These are phyloP conservation scores for Termitomyces sp. DNA, from an alignment of 768 basidiomycete genomes.

Conservation along the genomic window DNA sequence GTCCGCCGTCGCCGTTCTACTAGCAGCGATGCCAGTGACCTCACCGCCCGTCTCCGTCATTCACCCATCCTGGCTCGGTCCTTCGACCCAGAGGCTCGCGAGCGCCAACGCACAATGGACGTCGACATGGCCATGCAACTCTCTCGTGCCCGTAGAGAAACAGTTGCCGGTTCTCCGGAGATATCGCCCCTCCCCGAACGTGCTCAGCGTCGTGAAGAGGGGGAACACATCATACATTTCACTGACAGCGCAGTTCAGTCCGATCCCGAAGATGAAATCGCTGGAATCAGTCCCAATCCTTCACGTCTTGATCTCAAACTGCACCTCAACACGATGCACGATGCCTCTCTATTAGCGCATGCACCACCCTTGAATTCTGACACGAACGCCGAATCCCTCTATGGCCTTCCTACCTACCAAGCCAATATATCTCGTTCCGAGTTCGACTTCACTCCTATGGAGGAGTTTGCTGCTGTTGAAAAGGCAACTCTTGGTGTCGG, in stretches of 20 bases:
- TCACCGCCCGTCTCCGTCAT: constrained; percentile 42
- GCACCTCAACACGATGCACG: constrained; percentile 45
- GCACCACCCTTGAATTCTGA: constrained; percentile 6
- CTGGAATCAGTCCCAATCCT: constrained; percentile 18
- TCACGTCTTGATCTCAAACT: constrained; percentile 34
- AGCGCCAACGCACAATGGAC: constrained; percentile 92
- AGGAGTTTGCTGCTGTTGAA: constrained; percentile 73
- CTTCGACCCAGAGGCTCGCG: constrained; percentile 69
- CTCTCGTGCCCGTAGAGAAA: constrained; percentile 68
- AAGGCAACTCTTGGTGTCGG: constrained; percentile 68
- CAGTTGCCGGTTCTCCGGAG: constrained; percentile 39
- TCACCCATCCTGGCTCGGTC: constrained; percentile 66
- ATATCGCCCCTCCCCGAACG: constrained; percentile 25
- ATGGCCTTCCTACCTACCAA: constrained; percentile 69
- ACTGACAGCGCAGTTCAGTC: constrained; percentile 21
- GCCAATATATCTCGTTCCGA: constrained; percentile 51
- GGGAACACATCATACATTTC: constrained; percentile 32
- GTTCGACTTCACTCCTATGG: constrained; percentile 78
- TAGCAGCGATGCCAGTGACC: constrained; percentile 38
- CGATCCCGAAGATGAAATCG: constrained; percentile 18
- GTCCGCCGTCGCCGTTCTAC: constrained; percentile 17
- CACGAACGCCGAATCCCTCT: constrained; percentile 30
- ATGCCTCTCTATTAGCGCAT: constrained; percentile 45
- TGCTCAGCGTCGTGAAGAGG: constrained; percentile 26
- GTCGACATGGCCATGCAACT: constrained; percentile 89